phyloP scores from a whole-genome alignment of 2,329 filamentous ascomycete genomes.

The Ophioceras dolichostomum region DNA sequence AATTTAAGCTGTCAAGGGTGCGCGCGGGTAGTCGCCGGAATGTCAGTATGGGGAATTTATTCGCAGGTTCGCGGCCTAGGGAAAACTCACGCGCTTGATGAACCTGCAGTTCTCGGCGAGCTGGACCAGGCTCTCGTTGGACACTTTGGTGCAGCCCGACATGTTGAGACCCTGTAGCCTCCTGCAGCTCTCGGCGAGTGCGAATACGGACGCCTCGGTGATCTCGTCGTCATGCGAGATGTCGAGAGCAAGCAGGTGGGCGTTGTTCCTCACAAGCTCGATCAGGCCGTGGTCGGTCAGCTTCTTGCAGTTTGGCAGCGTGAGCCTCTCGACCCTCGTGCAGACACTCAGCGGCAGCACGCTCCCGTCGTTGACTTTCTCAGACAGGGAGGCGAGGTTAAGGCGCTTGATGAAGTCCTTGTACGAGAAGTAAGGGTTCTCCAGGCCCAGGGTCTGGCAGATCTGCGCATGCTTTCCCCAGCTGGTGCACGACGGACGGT shows the following conservation, averaged over 20 bases:
- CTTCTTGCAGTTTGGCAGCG: conserved; percentile 76
- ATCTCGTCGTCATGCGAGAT: conserved; percentile 77
- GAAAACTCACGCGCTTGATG: conserved; percentile 62
- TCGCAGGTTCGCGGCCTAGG: not conserved
- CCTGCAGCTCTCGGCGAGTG: conserved; percentile 69
- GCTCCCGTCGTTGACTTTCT: conserved; percentile 76
- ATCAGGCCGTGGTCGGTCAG: conserved; percentile 77
- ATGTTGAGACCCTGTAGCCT: conserved; percentile 89
- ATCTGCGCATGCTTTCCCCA: conserved; percentile 75
- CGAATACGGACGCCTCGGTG: conserved; percentile 67
- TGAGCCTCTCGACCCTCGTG: conserved; percentile 85
- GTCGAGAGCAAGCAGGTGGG: conserved; percentile 76
- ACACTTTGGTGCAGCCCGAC: conserved; percentile 71
- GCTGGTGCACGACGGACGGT: conserved; percentile 79
- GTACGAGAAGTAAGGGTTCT: conserved; percentile 77
- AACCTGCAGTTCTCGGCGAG: conserved; percentile 75
- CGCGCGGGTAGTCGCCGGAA: not conserved
- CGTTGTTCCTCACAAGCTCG: conserved; percentile 66
- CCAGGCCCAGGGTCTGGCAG: conserved; percentile 60
- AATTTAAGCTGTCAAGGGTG: conserved; percentile 64
- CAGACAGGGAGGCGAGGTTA: conserved; percentile 71
- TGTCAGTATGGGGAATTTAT: not conserved
- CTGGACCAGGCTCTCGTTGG: conserved; percentile 71
- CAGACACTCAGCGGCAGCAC: conserved; percentile 71
- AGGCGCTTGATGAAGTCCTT: conserved; percentile 82